These are phyloP conservation scores for Gryganskiella cystojenkinii DNA, from an alignment of 192 early-diverging fungal genomes.

Conservation along the genomic window DNA sequence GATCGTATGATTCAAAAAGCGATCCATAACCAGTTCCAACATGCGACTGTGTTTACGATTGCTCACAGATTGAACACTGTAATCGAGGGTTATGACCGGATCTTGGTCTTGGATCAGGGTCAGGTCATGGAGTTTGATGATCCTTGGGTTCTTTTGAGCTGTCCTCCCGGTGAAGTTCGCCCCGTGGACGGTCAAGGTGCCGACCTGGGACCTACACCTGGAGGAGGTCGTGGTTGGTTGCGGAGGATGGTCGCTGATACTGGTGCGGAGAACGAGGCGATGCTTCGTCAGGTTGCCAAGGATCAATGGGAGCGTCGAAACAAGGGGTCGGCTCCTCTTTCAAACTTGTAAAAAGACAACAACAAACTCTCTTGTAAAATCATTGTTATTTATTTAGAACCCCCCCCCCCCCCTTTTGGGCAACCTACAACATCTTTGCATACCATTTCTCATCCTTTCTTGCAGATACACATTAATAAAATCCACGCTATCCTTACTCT, in stretches of 20 bases:
- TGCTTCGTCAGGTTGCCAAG: conserved; percentile 32
- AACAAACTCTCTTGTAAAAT: too few relatives aligned
- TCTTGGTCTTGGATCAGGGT: conserved; percentile 85
- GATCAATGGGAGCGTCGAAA: conserved; percentile 41
- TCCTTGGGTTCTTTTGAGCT: conserved; percentile 68
- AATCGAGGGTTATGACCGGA: conserved; percentile 66
- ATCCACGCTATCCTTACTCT: too few relatives aligned
- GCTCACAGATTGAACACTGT: conserved; percentile 65
- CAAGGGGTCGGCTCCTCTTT: too few relatives aligned
- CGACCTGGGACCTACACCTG: background rate
- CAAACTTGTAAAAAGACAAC: too few relatives aligned
- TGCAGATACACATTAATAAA: too few relatives aligned
- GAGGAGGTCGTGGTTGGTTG: conserved; percentile 25
- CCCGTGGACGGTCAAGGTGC: background rate
- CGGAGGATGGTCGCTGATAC: conserved; percentile 50
- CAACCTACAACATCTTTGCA: too few relatives aligned
- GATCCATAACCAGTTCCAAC: conserved; percentile 59
- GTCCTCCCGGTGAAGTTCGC: conserved; percentile 27
- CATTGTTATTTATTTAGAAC: too few relatives aligned
- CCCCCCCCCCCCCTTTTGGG: too few relatives aligned
- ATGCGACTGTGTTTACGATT: conserved; percentile 61
- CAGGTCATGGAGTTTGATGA: conserved; percentile 76
- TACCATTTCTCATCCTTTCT: too few relatives aligned
- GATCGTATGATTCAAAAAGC: conserved; percentile 76
- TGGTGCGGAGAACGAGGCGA: conserved; percentile 40